These are phyloP conservation scores for Musa beccarii DNA, from an alignment of 176 grass and related monocot species.

Conservation along the genomic window DNA sequence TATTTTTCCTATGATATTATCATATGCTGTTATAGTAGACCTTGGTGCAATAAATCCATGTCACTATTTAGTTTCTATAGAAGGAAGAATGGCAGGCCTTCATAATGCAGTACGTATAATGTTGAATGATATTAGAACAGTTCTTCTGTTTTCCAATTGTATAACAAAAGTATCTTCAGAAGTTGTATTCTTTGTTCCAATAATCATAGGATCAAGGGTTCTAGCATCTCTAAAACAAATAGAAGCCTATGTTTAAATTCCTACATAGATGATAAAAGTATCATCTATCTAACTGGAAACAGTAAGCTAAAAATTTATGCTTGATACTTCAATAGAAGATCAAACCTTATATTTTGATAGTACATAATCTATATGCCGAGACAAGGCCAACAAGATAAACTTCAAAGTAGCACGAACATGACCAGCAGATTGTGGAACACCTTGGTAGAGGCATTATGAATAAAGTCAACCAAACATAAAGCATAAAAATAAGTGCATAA, in stretches of 20 bases:
- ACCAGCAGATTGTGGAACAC: too few species aligned
- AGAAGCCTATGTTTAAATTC: slow-evolving; percentile 75
- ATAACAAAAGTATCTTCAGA: slow-evolving; percentile 50
- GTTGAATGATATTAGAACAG: slow-evolving; percentile 26
- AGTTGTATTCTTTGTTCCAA: slow-evolving; percentile 35
- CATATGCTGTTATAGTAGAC: slow-evolving; percentile 30
- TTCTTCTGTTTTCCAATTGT: slow-evolving; percentile 46
- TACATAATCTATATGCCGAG: too few species aligned
- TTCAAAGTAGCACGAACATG: too few species aligned
- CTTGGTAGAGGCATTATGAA: too few species aligned
- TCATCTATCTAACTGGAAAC: slow-evolving; percentile 17
- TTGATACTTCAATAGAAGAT: not conserved
- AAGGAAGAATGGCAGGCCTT: slow-evolving; percentile 75
- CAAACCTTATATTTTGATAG: too few species aligned
- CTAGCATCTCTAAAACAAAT: slow-evolving; percentile 93
- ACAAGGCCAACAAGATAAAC: too few species aligned
- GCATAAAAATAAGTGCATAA: too few species aligned
- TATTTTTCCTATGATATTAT: not conserved
- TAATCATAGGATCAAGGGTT: slow-evolving; percentile 64
- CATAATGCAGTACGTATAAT: too few species aligned
- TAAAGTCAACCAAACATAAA: too few species aligned
- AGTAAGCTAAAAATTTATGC: not conserved
- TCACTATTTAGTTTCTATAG: slow-evolving; percentile 74
- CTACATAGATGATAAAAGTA: slow-evolving; percentile 34
- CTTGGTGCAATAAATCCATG: slow-evolving; percentile 57